Evolutionary conservation across 1,139 yeast genomes (phyloP).

Genomic region (Entelexis paramagnoliae): DNA sequence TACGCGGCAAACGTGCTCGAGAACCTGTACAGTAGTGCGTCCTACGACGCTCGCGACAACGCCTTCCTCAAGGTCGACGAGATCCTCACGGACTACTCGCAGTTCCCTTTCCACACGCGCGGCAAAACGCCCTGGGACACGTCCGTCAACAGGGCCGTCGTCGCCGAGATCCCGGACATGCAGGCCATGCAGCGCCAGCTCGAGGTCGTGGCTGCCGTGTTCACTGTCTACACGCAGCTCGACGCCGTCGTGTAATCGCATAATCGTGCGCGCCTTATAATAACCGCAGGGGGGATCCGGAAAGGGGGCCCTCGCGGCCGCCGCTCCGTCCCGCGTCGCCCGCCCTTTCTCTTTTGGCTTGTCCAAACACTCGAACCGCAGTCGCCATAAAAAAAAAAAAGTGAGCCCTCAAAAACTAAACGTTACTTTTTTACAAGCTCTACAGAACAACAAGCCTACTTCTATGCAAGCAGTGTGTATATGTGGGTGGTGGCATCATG

Average conservation of each 20-base stretch:
- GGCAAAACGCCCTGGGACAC: constrained; percentile 49
- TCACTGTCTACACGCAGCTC: constrained; percentile 31
- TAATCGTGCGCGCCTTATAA: neutral
- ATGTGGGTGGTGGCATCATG: too few species aligned
- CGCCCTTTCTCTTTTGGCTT: too few species aligned
- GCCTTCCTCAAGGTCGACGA: constrained; percentile 94
- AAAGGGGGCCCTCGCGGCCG: too few species aligned
- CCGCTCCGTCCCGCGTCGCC: too few species aligned
- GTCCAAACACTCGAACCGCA: too few species aligned
- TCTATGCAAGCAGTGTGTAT: too few species aligned
- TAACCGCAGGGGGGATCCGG: neutral
- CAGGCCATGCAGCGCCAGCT: constrained; percentile 48
- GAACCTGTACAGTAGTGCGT: constrained; percentile 66
- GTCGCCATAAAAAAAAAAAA: too few species aligned
- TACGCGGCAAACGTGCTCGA: constrained; percentile 95
- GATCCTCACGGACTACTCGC: constrained; percentile 66
- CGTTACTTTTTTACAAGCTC: neutral
- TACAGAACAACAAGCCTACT: neutral
- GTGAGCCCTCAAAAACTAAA: too few species aligned
- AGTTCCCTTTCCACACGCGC: constrained; percentile 66
- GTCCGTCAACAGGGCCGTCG: constrained; percentile 59
- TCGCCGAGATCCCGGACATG: constrained; percentile 49
- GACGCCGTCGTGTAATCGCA: constrained; percentile 26
- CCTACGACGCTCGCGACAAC: constrained; percentile 83
- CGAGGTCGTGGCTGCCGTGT: constrained; percentile 85